phyloP scores from a whole-genome alignment of 371 early-diverging fungal genomes.

The Coemansia linderi region DNA sequence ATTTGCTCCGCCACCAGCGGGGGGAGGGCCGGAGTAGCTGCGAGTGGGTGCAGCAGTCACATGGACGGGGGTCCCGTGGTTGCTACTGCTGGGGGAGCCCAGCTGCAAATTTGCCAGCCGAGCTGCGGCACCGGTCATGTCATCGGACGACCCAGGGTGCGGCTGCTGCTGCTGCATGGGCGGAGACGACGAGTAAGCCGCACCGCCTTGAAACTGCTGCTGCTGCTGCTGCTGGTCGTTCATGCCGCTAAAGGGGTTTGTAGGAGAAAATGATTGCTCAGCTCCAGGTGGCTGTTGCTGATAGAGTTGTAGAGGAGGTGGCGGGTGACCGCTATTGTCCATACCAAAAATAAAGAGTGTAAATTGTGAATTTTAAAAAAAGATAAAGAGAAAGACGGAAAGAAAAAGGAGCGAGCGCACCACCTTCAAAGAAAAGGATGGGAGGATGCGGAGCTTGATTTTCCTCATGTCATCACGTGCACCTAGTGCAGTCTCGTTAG shows the following conservation, averaged over 20 bases:
- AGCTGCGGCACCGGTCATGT: constrained; percentile 28
- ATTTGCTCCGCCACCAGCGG: not conserved
- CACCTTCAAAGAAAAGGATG: not conserved
- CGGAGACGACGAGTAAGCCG: constrained; percentile 9
- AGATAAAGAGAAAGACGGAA: not conserved
- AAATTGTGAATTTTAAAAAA: not conserved
- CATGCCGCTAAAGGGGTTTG: constrained; percentile 47
- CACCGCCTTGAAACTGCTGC: constrained; percentile 1
- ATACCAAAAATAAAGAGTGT: not conserved
- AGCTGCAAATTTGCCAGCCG: constrained; percentile 50
- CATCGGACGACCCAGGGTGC: constrained; percentile 3
- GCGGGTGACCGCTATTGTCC: not conserved
- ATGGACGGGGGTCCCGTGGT: constrained; percentile 11
- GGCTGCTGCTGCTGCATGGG: not conserved
- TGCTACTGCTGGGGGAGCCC: not conserved
- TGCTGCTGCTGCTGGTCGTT: constrained; percentile 6
- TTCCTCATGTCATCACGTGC: not conserved
- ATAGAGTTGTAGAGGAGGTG: not conserved
- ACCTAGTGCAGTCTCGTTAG: constrained; percentile 32
- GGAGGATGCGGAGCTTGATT: not conserved
- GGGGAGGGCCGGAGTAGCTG: not conserved
- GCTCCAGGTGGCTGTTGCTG: constrained; percentile 18
- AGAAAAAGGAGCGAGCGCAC: not conserved
- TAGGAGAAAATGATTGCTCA: constrained; percentile 38
- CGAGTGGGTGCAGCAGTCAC: constrained; percentile 6